phyloP scores from a whole-genome alignment of 768 basidiomycete species.

The Paxillus rubicundulus region DNA sequence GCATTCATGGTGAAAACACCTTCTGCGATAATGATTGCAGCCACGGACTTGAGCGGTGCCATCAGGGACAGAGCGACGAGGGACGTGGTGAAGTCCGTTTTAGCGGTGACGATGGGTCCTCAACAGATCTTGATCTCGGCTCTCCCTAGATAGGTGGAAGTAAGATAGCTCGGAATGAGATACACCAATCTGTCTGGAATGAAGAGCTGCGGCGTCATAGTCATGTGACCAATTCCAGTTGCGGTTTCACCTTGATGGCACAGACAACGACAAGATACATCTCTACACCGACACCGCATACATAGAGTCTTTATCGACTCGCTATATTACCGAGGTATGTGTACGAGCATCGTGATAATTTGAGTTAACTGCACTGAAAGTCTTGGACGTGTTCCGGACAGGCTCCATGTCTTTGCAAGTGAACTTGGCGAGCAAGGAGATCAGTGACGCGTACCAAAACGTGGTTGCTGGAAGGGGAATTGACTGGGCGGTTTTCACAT shows the following conservation, averaged over 20 bases:
- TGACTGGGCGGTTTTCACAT: slow-evolving; percentile 80
- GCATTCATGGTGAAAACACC: slow-evolving; percentile 55
- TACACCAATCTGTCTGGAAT: no score
- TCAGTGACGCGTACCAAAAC: slow-evolving; percentile 71
- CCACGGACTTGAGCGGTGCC: slow-evolving; percentile 57
- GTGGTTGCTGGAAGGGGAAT: slow-evolving; percentile 64
- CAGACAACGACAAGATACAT: neutral
- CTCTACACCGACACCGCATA: neutral
- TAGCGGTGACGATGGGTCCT: slow-evolving; percentile 49
- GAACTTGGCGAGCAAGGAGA: slow-evolving; percentile 72
- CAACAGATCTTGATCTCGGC: no score
- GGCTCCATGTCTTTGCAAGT: slow-evolving; percentile 71
- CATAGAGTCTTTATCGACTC: neutral
- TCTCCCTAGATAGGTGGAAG: no score
- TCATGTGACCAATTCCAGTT: slow-evolving; percentile 15
- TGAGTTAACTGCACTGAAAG: neutral
- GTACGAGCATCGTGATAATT: neutral
- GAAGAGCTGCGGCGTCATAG: neutral
- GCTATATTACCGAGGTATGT: neutral
- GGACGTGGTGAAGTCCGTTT: slow-evolving; percentile 52
- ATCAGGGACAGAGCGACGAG: slow-evolving; percentile 51
- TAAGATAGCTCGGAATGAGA: no score
- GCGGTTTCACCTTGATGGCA: neutral
- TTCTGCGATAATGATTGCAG: slow-evolving; percentile 57
- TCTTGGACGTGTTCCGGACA: neutral